Percentiles rank a stretch among this genome's conserved stretches.
Conservation (phyloP, 495 filamentous ascomycete species). For the Aspergillus sclerotiicarbonarius region DNA sequence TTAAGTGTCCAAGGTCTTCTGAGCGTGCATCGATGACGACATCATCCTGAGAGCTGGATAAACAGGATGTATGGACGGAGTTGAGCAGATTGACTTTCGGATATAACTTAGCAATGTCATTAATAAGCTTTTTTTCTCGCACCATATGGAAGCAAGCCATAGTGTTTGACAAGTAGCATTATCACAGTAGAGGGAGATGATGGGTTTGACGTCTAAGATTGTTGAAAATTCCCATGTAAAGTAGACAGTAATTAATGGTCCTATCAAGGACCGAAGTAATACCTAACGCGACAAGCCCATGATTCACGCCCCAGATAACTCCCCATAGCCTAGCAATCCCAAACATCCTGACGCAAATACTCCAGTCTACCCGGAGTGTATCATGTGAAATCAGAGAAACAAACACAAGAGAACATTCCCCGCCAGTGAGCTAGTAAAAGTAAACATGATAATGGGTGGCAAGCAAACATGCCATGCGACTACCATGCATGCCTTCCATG, state of each 20-base stretch:
- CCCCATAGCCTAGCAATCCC: not conserved
- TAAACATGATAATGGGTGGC: not conserved
- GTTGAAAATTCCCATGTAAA: not conserved
- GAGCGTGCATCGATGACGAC: not conserved
- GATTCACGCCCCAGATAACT: not conserved
- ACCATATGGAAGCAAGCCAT: not conserved
- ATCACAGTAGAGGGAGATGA: not conserved
- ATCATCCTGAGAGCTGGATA: not conserved
- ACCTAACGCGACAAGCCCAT: not conserved
- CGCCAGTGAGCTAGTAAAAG: not conserved
- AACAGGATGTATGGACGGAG: not conserved
- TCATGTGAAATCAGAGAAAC: not conserved
- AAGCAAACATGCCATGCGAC: not conserved
- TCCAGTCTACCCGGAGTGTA: constrained; percentile 4
- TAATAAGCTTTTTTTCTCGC: not conserved
- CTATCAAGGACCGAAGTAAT: not conserved
- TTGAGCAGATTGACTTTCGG: not conserved
- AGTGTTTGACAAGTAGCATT: not conserved
- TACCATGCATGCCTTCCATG: constrained; percentile 31
- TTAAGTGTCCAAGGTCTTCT: not conserved
- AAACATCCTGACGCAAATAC: not conserved
- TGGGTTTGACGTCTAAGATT: not conserved
- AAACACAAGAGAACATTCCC: not conserved
- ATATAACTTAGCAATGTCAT: not conserved
- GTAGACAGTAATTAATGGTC: not conserved